Conservation (phyloP, 2,329 filamentous ascomycete species). For the Monascus ruber region DNA sequence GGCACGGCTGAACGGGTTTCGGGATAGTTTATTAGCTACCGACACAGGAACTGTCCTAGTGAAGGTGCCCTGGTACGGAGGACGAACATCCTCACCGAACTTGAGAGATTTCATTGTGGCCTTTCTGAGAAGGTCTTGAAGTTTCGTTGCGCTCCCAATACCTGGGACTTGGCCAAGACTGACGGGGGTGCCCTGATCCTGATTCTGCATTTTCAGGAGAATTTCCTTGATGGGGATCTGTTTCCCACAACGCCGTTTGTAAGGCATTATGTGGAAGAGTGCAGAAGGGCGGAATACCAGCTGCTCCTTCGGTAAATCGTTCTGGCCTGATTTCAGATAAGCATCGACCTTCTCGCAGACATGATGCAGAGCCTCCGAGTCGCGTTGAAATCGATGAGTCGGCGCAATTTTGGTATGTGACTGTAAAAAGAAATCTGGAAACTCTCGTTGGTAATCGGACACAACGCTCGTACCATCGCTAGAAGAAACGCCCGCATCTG, state of each 20-base stretch:
- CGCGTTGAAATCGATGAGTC: conserved; percentile 42
- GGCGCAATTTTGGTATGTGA: conserved; percentile 61
- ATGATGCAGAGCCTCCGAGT: conserved; percentile 47
- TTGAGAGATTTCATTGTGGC: conserved; percentile 48
- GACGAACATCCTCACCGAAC: conserved; percentile 52
- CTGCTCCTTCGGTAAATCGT: conserved; percentile 4
- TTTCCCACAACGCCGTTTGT: conserved; percentile 20
- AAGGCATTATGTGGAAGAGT: conserved; percentile 28
- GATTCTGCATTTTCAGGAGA: conserved; percentile 44
- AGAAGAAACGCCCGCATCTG: conserved; percentile 3
- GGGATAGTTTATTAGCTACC: conserved; percentile 36
- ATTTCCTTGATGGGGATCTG: conserved; percentile 46
- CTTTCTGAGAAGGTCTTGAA: conserved; percentile 33
- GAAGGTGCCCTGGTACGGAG: conserved; percentile 53
- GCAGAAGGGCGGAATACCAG: conserved; percentile 22
- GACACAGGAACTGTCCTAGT: conserved; percentile 35
- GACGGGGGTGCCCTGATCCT: conserved; percentile 16
- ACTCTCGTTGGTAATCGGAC: conserved; percentile 56
- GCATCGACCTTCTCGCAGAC: conserved; percentile 39
- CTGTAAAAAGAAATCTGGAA: conserved; percentile 72
- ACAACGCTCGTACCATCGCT: conserved; percentile 16
- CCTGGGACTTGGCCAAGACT: conserved; percentile 26
- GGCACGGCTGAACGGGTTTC: conserved; percentile 42
- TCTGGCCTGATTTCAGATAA: conserved; percentile 10
- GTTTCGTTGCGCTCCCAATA: conserved; percentile 15